phyloP scores from a whole-genome alignment of 2,329 filamentous ascomycete genomes.

The Pyricularia sp. region DNA sequence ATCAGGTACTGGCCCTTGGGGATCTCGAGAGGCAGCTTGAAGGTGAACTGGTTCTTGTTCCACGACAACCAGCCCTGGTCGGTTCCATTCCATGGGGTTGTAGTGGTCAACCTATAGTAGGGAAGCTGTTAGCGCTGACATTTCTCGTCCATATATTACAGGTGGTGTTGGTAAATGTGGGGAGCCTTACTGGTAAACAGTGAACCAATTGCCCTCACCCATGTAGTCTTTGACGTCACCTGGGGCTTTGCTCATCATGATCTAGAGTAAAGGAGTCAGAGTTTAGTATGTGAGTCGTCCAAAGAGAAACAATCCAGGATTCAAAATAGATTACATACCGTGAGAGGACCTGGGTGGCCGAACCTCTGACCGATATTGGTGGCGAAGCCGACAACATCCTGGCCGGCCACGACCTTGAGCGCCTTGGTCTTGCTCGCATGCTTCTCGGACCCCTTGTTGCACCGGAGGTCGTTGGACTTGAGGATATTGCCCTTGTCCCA shows the following conservation, averaged over 20 bases:
- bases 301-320: too few species aligned
- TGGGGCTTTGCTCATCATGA: constrained; percentile 18
- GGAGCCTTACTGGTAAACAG: constrained; percentile 9
- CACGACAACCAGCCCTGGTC: constrained; percentile 10
- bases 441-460: constrained; percentile 19
- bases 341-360: constrained; percentile 11
- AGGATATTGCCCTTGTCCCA: constrained; percentile 16
- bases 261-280: too few species aligned
- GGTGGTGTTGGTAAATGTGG: too few species aligned
- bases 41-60: constrained; percentile 9
- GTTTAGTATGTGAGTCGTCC: background rate
- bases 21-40: constrained; percentile 10
- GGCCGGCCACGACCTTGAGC: constrained; percentile 13
- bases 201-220: constrained; percentile 18
- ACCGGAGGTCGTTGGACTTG: constrained; percentile 16
- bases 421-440: constrained; percentile 14
- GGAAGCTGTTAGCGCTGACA: too few species aligned
- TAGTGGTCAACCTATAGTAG: constrained; percentile 1
- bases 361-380: constrained; percentile 4
- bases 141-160: too few species aligned
- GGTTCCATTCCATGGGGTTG: constrained; percentile 9
- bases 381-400: constrained; percentile 11
- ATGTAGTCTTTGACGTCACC: constrained; percentile 17
- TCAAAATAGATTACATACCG: constrained; percentile 5
- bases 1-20: constrained; percentile 11